Conservation (phyloP, 164 flowering plant species). For the Amborella trichopoda region DNA sequence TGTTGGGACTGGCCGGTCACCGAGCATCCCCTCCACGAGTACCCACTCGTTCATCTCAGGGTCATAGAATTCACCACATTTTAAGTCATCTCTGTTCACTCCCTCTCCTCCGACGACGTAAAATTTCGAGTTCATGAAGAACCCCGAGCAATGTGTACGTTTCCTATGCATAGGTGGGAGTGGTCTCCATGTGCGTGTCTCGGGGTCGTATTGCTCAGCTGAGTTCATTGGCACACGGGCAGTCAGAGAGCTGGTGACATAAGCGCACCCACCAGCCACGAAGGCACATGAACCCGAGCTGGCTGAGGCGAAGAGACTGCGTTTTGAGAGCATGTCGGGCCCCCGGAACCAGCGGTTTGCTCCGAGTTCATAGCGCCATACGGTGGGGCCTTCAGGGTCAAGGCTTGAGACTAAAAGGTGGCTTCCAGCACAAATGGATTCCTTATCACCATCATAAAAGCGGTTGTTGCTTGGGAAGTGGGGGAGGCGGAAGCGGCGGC, state of each 20-base stretch:
- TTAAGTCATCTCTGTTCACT: conserved; percentile 27
- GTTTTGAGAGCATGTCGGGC: conserved; percentile 50
- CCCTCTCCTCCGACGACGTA: conserved; percentile 80
- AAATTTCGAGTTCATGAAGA: conserved; percentile 64
- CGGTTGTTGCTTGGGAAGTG: conserved; percentile 38
- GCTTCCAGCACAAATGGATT: conserved; percentile 63
- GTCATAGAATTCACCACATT: conserved; percentile 65
- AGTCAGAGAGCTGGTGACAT: not conserved
- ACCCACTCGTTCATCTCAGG: conserved; percentile 36
- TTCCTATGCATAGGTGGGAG: conserved; percentile 44
- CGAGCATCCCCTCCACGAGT: conserved; percentile 48
- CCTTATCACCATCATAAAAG: conserved; percentile 55
- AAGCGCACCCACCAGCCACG: conserved; percentile 67
- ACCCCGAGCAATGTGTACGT: conserved; percentile 57
- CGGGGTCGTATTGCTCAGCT: conserved; percentile 55
- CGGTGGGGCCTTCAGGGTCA: conserved; percentile 38
- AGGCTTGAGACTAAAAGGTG: conserved; percentile 64
- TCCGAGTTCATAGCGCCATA: conserved; percentile 64
- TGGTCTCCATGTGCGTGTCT: conserved; percentile 34
- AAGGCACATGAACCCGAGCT: conserved; percentile 41
- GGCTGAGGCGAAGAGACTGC: conserved; percentile 81
- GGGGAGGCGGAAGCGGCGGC: conserved; percentile 40
- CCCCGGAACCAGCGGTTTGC: conserved; percentile 50
- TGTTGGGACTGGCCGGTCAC: conserved; percentile 20
- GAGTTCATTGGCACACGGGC: conserved; percentile 20